Percentiles rank a stretch among this genome's conserved stretches.
phyloP scores from a whole-genome alignment of 106 monocot species.

The Alisma plantagoaquatica region DNA sequence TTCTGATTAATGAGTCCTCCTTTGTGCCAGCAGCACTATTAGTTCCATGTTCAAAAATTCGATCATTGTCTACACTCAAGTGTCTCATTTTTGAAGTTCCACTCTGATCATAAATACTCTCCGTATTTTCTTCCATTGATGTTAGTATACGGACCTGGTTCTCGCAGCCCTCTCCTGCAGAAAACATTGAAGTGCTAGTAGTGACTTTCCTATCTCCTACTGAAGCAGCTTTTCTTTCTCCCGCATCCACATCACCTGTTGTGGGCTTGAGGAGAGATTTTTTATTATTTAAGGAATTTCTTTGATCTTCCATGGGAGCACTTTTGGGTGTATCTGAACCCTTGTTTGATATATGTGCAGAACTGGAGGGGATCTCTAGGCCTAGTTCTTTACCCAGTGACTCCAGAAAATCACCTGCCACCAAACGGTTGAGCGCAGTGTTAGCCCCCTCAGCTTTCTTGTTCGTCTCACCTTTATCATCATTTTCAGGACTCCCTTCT shows the following conservation, averaged over 20 bases:
- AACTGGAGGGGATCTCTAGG: conserved; percentile 49
- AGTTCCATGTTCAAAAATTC: too few relatives aligned
- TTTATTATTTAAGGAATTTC: background rate
- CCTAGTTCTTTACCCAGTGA: conserved; percentile 90
- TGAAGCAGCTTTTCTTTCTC: too few relatives aligned
- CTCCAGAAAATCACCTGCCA: conserved; percentile 91
- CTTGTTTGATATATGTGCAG: conserved; percentile 5
- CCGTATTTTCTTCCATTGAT: too few relatives aligned
- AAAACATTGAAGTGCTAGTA: too few relatives aligned
- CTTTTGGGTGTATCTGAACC: background rate
- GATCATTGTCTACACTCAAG: too few relatives aligned
- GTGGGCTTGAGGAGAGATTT: background rate
- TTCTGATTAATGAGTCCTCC: too few relatives aligned
- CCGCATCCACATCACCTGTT: background rate
- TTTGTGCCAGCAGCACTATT: too few relatives aligned
- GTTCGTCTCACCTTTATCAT: conserved; percentile 16
- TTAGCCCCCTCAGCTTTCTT: conserved; percentile 76
- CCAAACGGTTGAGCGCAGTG: conserved; percentile 66
- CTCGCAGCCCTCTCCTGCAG: too few relatives aligned
- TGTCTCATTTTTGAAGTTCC: too few relatives aligned
- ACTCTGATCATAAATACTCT: too few relatives aligned
- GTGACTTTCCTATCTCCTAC: too few relatives aligned
- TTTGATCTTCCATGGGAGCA: background rate
- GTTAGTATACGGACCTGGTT: too few relatives aligned
- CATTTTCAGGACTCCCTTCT: conserved; percentile 1